Base-by-base conservation (phyloP, 2,329 filamentous ascomycete genomes). In the Sarocladium kiliense region DNA sequence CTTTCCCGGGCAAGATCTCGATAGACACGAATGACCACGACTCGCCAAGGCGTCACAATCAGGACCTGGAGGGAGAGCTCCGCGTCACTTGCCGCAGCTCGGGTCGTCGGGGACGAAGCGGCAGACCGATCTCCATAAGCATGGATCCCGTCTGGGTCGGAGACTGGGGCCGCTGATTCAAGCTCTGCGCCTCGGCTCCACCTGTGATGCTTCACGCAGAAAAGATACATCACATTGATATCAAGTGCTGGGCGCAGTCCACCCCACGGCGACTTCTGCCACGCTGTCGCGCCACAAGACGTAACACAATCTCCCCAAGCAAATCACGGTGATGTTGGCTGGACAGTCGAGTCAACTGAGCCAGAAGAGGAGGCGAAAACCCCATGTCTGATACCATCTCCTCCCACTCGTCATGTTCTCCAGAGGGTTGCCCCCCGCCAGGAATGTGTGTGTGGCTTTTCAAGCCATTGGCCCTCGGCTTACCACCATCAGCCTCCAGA, bases 111-210 rank as follows among this genome's bases (percentile, higher is more conserved):
- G 9, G 23, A 19, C 37, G 7, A 32, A 49, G 25, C n/a, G 25
- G 25, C 44, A 30, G 25, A 49, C 23, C 23, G 16, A 16, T 49
- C 44, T 27, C 23, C 44, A 32, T 32, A 49, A 30, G 21, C 23
- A 27, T 49, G 44, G 44, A 49, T 49, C 44, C 21, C 25, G 25
- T 32, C 44, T 49, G 44, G 44, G 44, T 19, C 44, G 23, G 25
- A 49, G 14, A 30, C 14, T 30, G 44, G 44, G n/a, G 44, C 44
- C 44, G 21, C 44, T 49, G 44, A 49, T 49, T 49, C 44, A 49
- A 49, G 25, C 44, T 49, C 44, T 49, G 44, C 44, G n/a, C 44
- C 44, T 9, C 14, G n/a, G 21, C 44, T 49, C 44, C 44, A 49
- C 44, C 44, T 23, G 21, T 23, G 44, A 49, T 49, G 44, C 5